These are phyloP conservation scores for Alectoria sarmentosa DNA, from an alignment of 495 filamentous ascomycete genomes.

Conservation along the genomic window DNA sequence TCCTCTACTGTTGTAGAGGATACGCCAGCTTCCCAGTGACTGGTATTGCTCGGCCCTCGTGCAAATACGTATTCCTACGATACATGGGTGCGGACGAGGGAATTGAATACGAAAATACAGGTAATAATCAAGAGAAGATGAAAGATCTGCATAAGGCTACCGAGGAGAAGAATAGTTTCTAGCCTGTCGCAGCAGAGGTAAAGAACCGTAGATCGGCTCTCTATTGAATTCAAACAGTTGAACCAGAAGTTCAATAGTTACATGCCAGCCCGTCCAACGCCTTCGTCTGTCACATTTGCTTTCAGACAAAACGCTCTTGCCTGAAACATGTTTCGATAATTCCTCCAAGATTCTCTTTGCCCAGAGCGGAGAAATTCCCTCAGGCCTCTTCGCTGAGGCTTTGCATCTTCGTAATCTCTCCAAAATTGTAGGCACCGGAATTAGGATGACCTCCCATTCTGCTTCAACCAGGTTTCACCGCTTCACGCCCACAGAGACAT, in stretches of 20 bases:
- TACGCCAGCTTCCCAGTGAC: not conserved
- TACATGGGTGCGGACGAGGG: not conserved
- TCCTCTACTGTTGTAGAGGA: not conserved
- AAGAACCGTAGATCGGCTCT: not conserved
- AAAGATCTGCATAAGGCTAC: not conserved
- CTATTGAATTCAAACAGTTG: too few species aligned
- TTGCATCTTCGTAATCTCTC: not conserved
- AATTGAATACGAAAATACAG: not conserved
- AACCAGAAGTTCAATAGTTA: too few species aligned
- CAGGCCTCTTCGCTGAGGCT: not conserved
- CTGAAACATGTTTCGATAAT: not conserved
- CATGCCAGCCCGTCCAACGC: not conserved
- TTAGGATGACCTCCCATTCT: too few species aligned
- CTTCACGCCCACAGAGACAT: not conserved
- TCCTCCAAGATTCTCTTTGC: not conserved
- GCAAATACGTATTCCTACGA: not conserved
- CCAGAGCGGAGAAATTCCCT: too few species aligned
- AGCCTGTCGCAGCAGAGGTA: not conserved
- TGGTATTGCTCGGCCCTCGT: not conserved
- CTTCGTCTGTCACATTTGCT: not conserved
- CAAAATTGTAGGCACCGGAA: too few species aligned
- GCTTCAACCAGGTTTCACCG: not conserved
- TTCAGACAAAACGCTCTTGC: not conserved
- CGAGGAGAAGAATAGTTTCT: not conserved
- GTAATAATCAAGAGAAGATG: not conserved